phyloP scores from a whole-genome alignment of 495 filamentous ascomycete species.

The Platismatia glauca region DNA sequence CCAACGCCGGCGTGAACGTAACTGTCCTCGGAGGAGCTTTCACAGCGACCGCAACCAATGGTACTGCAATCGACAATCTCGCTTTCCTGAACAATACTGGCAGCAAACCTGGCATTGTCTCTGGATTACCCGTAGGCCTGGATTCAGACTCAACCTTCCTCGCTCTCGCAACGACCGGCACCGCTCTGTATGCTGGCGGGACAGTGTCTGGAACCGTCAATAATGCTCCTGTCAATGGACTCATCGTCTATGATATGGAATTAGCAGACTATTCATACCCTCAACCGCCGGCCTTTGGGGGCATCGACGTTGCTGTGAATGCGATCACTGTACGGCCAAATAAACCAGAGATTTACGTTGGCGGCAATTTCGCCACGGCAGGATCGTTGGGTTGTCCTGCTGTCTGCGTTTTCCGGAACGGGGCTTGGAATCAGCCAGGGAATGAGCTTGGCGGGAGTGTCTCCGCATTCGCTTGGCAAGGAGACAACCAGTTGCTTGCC shows the following conservation, averaged over 20 bases:
- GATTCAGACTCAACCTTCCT: slow-evolving; percentile 65
- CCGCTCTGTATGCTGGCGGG: slow-evolving; percentile 75
- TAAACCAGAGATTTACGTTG: slow-evolving; percentile 71
- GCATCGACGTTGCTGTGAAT: slow-evolving; percentile 61
- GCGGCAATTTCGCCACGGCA: slow-evolving; percentile 68
- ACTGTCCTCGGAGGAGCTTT: slow-evolving; percentile 90
- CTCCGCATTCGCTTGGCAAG: slow-evolving; percentile 64
- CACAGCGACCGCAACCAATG: slow-evolving; percentile 57
- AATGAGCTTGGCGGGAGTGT: slow-evolving; percentile 59
- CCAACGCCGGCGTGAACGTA: slow-evolving; percentile 56
- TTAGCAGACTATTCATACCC: slow-evolving; percentile 45
- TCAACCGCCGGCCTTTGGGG: slow-evolving; percentile 65
- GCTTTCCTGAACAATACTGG: slow-evolving; percentile 60
- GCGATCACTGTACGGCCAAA: slow-evolving; percentile 58
- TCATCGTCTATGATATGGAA: slow-evolving; percentile 69
- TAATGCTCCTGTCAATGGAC: slow-evolving; percentile 55
- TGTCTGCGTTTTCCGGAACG: slow-evolving; percentile 67
- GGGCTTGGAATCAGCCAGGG: slow-evolving; percentile 73
- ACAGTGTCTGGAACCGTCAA: slow-evolving; percentile 61
- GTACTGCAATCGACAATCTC: slow-evolving; percentile 67
- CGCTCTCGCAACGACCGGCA: slow-evolving; percentile 56
- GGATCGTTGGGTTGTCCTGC: slow-evolving; percentile 74
- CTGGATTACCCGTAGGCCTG: slow-evolving; percentile 59
- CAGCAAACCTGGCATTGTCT: slow-evolving; percentile 44
- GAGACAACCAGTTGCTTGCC: slow-evolving; percentile 57